Conservation (phyloP, 2,329 filamentous ascomycete genomes). For the Cordyceps cicadae region DNA sequence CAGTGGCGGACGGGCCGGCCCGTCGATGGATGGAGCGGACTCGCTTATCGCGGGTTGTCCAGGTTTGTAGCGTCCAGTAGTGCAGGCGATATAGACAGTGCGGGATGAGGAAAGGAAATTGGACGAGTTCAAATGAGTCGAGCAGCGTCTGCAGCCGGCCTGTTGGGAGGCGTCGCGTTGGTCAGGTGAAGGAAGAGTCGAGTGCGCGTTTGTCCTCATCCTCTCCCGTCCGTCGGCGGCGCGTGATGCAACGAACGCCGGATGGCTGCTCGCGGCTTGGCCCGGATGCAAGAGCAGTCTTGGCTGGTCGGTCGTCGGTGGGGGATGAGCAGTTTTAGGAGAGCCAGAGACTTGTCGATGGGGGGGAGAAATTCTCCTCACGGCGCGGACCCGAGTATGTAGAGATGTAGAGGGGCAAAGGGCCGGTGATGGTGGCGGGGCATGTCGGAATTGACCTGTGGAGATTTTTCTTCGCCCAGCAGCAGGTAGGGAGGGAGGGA, state of each 20-base stretch:
- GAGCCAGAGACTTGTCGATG: too few relatives aligned
- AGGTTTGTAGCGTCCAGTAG: neutral
- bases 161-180: conserved; percentile 3
- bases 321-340: too few relatives aligned
- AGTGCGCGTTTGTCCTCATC: neutral
- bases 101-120: too few relatives aligned
- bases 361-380: too few relatives aligned
- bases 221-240: neutral
- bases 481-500: too few relatives aligned
- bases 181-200: neutral
- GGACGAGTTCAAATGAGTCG: neutral
- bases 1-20: neutral
- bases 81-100: too few relatives aligned
- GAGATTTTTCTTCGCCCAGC: neutral
- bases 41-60: neutral
- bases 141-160: neutral
- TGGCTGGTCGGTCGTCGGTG: too few relatives aligned
- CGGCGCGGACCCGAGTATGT: neutral
- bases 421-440: conserved; percentile 2
- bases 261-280: neutral
- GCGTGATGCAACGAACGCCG: neutral
- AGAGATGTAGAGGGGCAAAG: conserved; percentile 3
- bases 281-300: neutral
- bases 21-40: neutral
- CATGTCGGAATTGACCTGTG: neutral